Evolutionary conservation across 257 asterid genomes (phyloP), one percentile per base, ranked within the genome.

Genomic region (Oldenlandia corymbosa): DNA sequence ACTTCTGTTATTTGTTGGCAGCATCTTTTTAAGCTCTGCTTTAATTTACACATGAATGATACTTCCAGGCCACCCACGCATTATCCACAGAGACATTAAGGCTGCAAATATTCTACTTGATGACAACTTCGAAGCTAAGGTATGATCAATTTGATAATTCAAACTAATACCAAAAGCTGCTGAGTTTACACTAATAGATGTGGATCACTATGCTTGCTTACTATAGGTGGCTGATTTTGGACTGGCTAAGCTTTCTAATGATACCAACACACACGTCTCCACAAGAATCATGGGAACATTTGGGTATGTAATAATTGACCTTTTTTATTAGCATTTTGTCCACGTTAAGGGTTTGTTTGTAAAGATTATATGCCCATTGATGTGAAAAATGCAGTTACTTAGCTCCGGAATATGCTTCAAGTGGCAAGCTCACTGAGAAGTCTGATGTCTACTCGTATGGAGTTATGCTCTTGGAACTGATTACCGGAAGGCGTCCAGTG

Each of bases 271-370:
- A 39, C 98, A 91, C 62, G 98, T 91, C 20, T 91, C 98, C 10
- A 91, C 98, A 30, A 86, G 98, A 42, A 88, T 91, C 45, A 91
- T 91, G 98, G 98, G 98, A 68, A 91, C 98, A 41, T 88, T 91
- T 36, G 98, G 98, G 98, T 91, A 73, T 37, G 75, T 62, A 45
- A 5, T n/a, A 28, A 14, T 42, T 20, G 30, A 27, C 0, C 9
- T 34, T n/a, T n/a, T n/a, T n/a, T n/a, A n/a, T n/a, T n/a, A n/a
- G n/a, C n/a, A n/a, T n/a, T n/a, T n/a, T n/a, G n/a, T n/a, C n/a
- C n/a, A n/a, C n/a, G n/a, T n/a, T n/a, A n/a, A n/a, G n/a, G n/a
- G n/a, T n/a, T n/a, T n/a, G n/a, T n/a, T n/a, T n/a, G n/a, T n/a
- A n/a, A 9, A 34, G 39, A 34, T 9, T 34, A 34, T 4, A 34